Base-by-base conservation (phyloP, 495 filamentous ascomycete species). In the Annulohypoxylon bovei region DNA sequence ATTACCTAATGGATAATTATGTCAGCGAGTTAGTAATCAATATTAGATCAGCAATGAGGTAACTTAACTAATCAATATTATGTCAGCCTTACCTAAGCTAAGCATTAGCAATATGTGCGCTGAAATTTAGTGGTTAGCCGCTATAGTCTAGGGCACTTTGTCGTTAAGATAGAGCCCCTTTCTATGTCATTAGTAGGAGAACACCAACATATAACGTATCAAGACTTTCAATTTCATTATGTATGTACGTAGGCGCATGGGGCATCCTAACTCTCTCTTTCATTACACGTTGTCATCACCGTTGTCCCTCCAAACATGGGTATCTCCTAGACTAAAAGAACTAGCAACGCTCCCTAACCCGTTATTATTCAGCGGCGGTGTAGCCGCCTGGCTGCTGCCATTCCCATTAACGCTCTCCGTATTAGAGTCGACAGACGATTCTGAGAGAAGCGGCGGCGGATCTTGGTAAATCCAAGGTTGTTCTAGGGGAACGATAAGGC, bases 401-500 rank as follows among this genome's bases (percentile, higher is more conserved):
- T 71, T 65, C 7, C 62, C 71, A 35, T 25, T 56, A 28, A 62
- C 46, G 5, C 62, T 68, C 30, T 47, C 65, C 16, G 62, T 50
- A 28, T 64, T 62, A 18, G 68, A 68, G 30, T 66, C 42, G 32
- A 57, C n/a, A 40, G 65, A 37, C 44, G 61, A 70, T 27, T 72
- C 67, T 23, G 69, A 60, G 7, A 74, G 16, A 6, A 71, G 76
- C n/a, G 82, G 83, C 6, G 82, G 82, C 4, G 82, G 77, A 42
- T 85, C 82, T 58, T 80, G 75, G 73, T 85, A 84, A 27, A 87
- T 81, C 85, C 85, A 87, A 1, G 83, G 80, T 52, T 83, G 84
- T 59, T 85, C 76, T 40, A 87, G 75, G 81, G 91, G 90, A 20
- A 78, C 73, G 2, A 91, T 80, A n/a, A 95, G 74, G 73, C 83